phyloP scores from a whole-genome alignment of 768 basidiomycete species.

The Leccinum rimulosum region DNA sequence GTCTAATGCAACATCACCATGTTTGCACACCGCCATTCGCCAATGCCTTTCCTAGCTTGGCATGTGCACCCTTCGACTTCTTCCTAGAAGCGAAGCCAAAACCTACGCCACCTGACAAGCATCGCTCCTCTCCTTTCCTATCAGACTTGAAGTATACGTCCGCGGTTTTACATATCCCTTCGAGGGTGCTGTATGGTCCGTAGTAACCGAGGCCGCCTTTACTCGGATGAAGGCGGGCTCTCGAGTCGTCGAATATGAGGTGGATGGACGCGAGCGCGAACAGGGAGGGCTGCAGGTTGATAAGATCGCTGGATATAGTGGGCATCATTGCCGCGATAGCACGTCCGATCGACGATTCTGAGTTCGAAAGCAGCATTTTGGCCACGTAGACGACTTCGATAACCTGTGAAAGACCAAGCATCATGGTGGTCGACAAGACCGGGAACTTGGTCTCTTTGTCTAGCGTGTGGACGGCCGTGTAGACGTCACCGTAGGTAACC shows the following conservation, averaged over 20 bases:
- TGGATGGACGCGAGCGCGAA: constrained; percentile 54
- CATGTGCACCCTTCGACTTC: constrained; percentile 27
- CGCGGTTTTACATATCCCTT: constrained; percentile 56
- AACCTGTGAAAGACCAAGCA: constrained; percentile 61
- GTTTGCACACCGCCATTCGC: constrained; percentile 14
- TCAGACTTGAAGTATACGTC: constrained; percentile 44
- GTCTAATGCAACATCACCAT: constrained; percentile 18
- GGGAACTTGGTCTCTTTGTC: constrained; percentile 58
- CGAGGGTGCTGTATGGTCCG: constrained; percentile 55
- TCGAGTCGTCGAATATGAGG: constrained; percentile 64
- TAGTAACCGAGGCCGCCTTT: constrained; percentile 64
- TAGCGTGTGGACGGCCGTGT: constrained; percentile 52
- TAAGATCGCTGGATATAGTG: constrained; percentile 44
- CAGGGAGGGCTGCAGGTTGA: constrained; percentile 59
- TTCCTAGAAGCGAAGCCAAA: constrained; percentile 34
- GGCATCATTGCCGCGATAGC: constrained; percentile 42
- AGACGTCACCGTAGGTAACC: constrained; percentile 61
- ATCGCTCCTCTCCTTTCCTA: constrained; percentile 37
- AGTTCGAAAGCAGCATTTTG: constrained; percentile 39
- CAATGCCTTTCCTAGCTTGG: constrained; percentile 30
- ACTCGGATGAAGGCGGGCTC: constrained; percentile 50
- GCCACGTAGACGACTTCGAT: constrained; percentile 55
- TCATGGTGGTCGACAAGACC: constrained; percentile 53
- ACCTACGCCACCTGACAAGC: constrained; percentile 44
- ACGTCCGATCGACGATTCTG: constrained; percentile 27